Base-by-base conservation (phyloP, 176 grass and related monocot genomes). In the Musa itinerans region DNA sequence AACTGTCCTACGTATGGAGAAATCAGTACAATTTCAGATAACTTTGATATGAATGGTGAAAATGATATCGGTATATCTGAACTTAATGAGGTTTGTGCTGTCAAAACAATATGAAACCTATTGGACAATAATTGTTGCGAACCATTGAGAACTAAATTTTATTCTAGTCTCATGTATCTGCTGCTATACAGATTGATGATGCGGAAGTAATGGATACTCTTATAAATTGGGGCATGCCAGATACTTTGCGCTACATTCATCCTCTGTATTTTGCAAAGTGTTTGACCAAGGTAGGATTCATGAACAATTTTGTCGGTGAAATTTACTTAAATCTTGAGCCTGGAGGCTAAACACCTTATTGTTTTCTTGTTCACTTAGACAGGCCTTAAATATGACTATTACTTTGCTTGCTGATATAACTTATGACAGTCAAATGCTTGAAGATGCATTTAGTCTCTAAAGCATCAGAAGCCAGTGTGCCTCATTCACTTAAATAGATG, bases 191-290 rank as follows among this genome's bases (percentile, higher is more conserved):
- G 95, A 83, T 89, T 77, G 56, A 26, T 76, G 86, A 92, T 81
- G 87, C 83, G 63, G 88, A 93, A 83, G 74, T 98, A 91, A 94
- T 80, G 62, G 86, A 93, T 84, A 80, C 82, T 87, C 90, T 99
- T 82, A 99, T 99, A 86, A 75, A 92, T 64, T 89, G 90, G 90
- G 95, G 95, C 43, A 94, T 99, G 95, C 95, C 95, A 72, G 66
- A 81, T 83, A 99, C 90, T 0, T 71, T 99, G 82, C 82, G 65
- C 11, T 74, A 75, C 63, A 91, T 82, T 82, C 95, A 99, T 89
- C 95, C 95, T n/a, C 69, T 94, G 69, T 93, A 99, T 78, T 99
- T 99, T 84, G 72, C 83, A 9, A 94, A 91, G 68, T 94, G 86
- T 91, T 84, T 99, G 81, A 82, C 63, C 52, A 91, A 86, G 90